These are phyloP conservation scores for Pythium monospermum DNA, from an alignment of 352 stramenopile genomes.

Conservation along the genomic window DNA sequence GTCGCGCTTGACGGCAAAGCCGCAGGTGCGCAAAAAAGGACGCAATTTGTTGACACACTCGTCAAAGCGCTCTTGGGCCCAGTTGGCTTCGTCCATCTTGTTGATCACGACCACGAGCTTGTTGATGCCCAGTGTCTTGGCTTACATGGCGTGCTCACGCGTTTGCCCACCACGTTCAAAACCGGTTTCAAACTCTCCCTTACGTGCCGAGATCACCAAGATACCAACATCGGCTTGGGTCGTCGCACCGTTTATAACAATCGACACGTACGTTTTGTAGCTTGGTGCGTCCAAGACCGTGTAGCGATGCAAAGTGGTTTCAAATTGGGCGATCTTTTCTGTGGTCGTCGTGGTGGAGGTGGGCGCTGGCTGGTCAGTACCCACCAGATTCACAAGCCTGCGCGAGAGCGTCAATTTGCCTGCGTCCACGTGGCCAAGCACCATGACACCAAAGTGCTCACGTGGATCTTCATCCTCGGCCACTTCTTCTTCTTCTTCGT, in stretches of 20 bases:
- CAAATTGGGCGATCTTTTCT: slow-evolving; percentile 97
- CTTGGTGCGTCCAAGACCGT: slow-evolving; percentile 99
- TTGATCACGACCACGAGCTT: slow-evolving; percentile 99
- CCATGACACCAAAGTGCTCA: slow-evolving; percentile 98
- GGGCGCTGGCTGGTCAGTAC: slow-evolving; percentile 95
- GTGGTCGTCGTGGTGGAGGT: slow-evolving; percentile 99
- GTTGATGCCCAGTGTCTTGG: slow-evolving; percentile 98
- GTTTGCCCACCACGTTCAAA: slow-evolving; percentile 98
- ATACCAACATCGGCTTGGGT: slow-evolving; percentile 98
- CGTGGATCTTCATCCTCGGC: slow-evolving; percentile 91
- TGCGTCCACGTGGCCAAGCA: slow-evolving; percentile 99
- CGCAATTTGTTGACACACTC: slow-evolving; percentile 94
- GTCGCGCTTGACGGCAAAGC: slow-evolving; percentile 97
- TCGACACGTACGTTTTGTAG: slow-evolving; percentile 99
- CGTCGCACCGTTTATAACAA: slow-evolving; percentile 96
- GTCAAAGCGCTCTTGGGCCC: slow-evolving; percentile 88
- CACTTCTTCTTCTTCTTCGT: slow-evolving; percentile 56
- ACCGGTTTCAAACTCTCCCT: slow-evolving; percentile 98
- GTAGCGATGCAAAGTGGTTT: slow-evolving; percentile 92
- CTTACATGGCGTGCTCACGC: slow-evolving; percentile 97
- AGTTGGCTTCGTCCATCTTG: slow-evolving; percentile 99
- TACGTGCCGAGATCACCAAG: slow-evolving; percentile 94
- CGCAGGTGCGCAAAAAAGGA: slow-evolving; percentile 91
- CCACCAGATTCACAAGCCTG: slow-evolving; percentile 98
- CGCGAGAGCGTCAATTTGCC: slow-evolving; percentile 97